Conservation (phyloP, 2,329 filamentous ascomycete species). For the Colletotrichum coccodes region DNA sequence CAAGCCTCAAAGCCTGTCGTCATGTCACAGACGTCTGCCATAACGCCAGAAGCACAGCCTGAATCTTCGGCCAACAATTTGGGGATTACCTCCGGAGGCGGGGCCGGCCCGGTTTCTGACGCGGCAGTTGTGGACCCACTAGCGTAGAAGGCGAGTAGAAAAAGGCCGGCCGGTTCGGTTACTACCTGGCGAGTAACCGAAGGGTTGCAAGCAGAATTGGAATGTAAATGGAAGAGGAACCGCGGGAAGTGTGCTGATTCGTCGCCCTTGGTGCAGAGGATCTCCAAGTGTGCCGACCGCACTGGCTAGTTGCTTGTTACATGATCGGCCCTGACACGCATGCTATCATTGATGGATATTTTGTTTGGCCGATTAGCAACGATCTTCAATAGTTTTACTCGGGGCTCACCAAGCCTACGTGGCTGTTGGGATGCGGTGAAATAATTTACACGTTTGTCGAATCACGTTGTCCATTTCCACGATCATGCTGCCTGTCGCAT, state of each 20-base stretch:
- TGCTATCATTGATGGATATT: too few species aligned
- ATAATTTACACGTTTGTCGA: conserved; percentile 51
- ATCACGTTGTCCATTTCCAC: neutral
- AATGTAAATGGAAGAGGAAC: too few species aligned
- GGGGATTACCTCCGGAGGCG: neutral
- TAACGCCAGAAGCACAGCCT: neutral
- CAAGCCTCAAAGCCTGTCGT: neutral
- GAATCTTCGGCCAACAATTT: neutral
- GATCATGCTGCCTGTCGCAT: neutral
- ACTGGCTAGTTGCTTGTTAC: neutral
- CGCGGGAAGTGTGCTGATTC: too few species aligned
- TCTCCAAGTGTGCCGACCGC: conserved; percentile 60
- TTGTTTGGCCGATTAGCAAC: conserved; percentile 44
- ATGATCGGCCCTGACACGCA: too few species aligned
- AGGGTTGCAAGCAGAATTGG: too few species aligned
- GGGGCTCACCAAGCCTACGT: conserved; percentile 50
- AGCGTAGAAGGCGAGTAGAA: neutral
- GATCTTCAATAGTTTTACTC: conserved; percentile 66
- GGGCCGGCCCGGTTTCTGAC: neutral
- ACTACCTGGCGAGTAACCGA: too few species aligned
- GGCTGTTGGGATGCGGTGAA: conserved; percentile 62
- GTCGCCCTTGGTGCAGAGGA: conserved; percentile 31
- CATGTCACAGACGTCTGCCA: neutral
- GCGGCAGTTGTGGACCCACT: neutral
- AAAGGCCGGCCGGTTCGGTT: too few species aligned